These are phyloP conservation scores for Aspergillus quadricinctus DNA, from an alignment of 2,329 filamentous ascomycete genomes.

Conservation along the genomic window DNA sequence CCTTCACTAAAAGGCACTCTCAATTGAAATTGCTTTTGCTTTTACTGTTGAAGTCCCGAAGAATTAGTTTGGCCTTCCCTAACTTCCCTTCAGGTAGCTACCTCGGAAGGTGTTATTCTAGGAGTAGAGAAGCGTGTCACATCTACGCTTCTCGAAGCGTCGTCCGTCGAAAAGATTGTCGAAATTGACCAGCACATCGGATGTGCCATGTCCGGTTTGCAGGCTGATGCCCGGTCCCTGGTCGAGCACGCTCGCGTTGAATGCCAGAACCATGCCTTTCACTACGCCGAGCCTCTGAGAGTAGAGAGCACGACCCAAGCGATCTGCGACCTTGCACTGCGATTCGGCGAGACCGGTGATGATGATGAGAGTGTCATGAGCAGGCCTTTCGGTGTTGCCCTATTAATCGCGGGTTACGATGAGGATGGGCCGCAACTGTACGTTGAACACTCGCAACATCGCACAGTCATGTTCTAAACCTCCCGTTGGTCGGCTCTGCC, in stretches of 20 bases:
- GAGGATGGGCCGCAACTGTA: conserved; percentile 91
- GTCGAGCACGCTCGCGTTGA: conserved; percentile 98
- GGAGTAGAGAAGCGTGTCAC: conserved; percentile 99
- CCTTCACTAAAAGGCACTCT: background rate
- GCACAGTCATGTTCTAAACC: background rate
- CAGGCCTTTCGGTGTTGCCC: conserved; percentile 90
- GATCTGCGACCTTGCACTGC: conserved; percentile 92
- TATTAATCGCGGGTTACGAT: conserved; percentile 94
- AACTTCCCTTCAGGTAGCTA: conserved; percentile 61
- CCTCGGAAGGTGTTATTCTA: conserved; percentile 88
- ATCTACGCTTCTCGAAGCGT: conserved; percentile 93
- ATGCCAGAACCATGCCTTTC: conserved; percentile 93
- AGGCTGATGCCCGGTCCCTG: conserved; percentile 96
- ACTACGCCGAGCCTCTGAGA: conserved; percentile 91
- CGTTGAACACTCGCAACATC: conserved; percentile 22
- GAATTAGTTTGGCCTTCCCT: conserved; percentile 1
- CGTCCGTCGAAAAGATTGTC: conserved; percentile 98
- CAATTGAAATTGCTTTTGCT: background rate
- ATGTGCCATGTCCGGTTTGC: conserved; percentile 96
- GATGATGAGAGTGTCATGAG: conserved; percentile 99
- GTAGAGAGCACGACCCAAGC: conserved; percentile 98
- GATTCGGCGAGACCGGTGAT: conserved; percentile 95
- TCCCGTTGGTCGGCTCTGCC: background rate
- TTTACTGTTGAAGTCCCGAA: background rate
- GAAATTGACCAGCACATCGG: conserved; percentile 99